Conservation (phyloP, 179 eudicot species). For the Spergularia azorica region DNA sequence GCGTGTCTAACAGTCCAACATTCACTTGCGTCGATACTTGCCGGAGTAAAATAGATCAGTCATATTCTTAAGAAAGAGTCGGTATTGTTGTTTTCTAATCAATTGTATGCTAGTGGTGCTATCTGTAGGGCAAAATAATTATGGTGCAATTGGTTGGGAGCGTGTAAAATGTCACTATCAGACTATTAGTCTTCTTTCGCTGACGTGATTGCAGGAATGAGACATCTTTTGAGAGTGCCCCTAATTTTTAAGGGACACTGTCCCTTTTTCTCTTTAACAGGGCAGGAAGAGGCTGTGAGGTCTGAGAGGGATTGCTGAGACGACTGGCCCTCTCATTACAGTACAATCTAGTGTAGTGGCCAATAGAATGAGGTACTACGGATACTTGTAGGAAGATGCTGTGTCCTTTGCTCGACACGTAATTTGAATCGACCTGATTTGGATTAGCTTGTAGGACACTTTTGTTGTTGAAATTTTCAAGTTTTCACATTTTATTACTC, state of each 20-base stretch:
- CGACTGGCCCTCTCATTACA: neutral
- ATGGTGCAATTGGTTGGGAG: constrained; percentile 18
- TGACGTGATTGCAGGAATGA: neutral
- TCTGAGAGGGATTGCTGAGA: neutral
- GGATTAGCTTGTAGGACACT: too few species aligned
- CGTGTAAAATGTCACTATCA: constrained; percentile 14
- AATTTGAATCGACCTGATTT: neutral
- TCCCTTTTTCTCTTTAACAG: neutral
- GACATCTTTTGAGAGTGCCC: neutral
- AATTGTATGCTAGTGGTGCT: constrained; percentile 14
- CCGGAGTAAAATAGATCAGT: too few species aligned
- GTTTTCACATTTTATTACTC: too few species aligned
- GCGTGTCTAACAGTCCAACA: too few species aligned
- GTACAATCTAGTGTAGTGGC: neutral
- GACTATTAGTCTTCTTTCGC: neutral
- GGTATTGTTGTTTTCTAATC: constrained; percentile 13
- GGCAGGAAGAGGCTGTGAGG: neutral
- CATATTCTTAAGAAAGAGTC: too few species aligned
- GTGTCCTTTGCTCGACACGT: neutral
- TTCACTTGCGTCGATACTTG: too few species aligned
- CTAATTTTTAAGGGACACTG: neutral
- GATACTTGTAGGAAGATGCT: constrained; percentile 2
- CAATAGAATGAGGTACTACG: constrained; percentile 5
- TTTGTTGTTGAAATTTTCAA: too few species aligned
- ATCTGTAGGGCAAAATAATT: constrained; percentile 7